Evolutionary conservation across 2,329 filamentous ascomycete species (phyloP).

Genomic region (Zarea fungicola): DNA sequence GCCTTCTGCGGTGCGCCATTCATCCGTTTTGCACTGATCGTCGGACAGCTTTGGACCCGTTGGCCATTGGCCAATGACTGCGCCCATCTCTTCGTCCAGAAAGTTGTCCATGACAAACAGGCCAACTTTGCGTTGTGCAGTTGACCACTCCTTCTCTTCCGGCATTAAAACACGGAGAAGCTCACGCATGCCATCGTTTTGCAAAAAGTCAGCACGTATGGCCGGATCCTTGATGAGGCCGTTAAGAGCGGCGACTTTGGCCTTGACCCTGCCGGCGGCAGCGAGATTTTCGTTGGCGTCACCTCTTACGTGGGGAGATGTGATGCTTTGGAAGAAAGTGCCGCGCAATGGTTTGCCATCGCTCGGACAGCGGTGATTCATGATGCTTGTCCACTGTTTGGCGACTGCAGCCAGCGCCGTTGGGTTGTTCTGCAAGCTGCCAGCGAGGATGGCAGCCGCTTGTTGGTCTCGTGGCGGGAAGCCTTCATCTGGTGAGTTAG

Average conservation of each 20-base stretch:
- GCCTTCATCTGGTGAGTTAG: conserved; percentile 7
- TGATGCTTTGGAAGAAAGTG: conserved; percentile 37
- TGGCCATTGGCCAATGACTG: conserved; percentile 53
- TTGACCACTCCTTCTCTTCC: conserved; percentile 43
- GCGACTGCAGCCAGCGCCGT: conserved; percentile 50
- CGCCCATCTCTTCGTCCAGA: conserved; percentile 60
- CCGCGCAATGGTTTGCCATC: conserved; percentile 27
- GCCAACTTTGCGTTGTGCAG: conserved; percentile 49
- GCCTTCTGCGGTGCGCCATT: conserved; percentile 36
- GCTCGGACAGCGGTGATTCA: conserved; percentile 33
- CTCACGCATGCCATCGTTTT: conserved; percentile 46
- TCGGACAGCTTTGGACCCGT: conserved; percentile 28
- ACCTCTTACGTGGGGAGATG: conserved; percentile 25
- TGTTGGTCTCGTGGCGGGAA: conserved; percentile 40
- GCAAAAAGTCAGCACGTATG: conserved; percentile 53
- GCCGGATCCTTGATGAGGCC: conserved; percentile 49
- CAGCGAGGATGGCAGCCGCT: conserved; percentile 53
- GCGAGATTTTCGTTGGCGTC: conserved; percentile 16
- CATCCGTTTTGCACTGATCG: conserved; percentile 30
- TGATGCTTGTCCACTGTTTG: conserved; percentile 40
- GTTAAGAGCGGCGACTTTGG: conserved; percentile 47
- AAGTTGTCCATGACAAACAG: conserved; percentile 60
- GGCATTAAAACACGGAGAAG: conserved; percentile 48
- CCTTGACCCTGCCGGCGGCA: conserved; percentile 27
- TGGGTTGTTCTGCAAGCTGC: conserved; percentile 60